Evolutionary conservation across 1,284 basidiomycete genomes (phyloP), one percentile per base, ranked within the genome.

Genomic region (Anthracocystis panici-leucophaei): DNA sequence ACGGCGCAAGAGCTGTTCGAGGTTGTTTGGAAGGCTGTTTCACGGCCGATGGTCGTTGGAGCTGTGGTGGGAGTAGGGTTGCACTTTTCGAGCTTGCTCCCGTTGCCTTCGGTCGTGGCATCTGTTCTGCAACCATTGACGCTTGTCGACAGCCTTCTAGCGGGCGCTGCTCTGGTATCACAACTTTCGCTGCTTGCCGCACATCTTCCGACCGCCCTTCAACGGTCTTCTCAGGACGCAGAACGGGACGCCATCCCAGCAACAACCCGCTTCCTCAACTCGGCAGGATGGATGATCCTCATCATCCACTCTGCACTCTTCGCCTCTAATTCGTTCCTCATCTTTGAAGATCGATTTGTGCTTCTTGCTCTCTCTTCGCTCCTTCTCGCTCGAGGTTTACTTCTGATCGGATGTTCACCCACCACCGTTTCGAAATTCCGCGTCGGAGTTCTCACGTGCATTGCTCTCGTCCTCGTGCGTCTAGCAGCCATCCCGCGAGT

Each of bases 261-360:
- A 2, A 75, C 63, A 0, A 69, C 57, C 1, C 44, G 29, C 9
- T 27, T 62, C 7, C 57, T 78, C 27, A 48, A 60, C 21, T 31
- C 29, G 3, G 46, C 65, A 5, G 78, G 78, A 25, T 51, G 63
- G 48, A 8, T 55, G 14, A 25, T 75, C 2, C 45, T 73, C 14
- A 18, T 73, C 29, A 27, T 80, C 11, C 81, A 84, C 42, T 70
- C 82, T 0, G 55, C 44, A n/a, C 40, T 75, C 4, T 82, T 83
- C 49, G 81, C 78, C 2, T 80, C 77, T 25, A 99, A 98, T 87
- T 97, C 94, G 0, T 97, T 93, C 87, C 93, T 93, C 33, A 90
- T 99, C 84, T 97, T 94, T 92, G 97, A 99, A 88, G 95, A 98
- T 84, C 89, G 89, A 38, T 88, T 94, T 57, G 88, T 92, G 8